A percentile compares a stretch with the other conserved stretches of the same genome.
Evolutionary conservation across 495 filamentous ascomycete genomes (phyloP).

Genomic region (Aspergillus cavernicola): DNA sequence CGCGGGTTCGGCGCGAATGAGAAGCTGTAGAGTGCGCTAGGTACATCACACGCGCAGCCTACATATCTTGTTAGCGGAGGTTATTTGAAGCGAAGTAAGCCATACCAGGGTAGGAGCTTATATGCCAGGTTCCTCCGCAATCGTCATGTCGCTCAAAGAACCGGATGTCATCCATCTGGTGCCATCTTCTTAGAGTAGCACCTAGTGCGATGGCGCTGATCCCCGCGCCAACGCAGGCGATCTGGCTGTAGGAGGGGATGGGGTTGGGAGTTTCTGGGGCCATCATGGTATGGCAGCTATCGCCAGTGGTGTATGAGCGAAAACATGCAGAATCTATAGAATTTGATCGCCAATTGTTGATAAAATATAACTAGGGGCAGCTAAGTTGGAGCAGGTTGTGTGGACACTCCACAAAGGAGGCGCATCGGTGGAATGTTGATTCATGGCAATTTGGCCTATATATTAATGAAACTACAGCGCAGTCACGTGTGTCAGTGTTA

Average conservation of each 20-base stretch:
- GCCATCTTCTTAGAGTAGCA: slow-evolving; percentile 28
- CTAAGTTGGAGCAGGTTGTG: too few species aligned
- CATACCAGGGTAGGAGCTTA: slow-evolving; percentile 28
- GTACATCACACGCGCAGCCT: slow-evolving; percentile 28
- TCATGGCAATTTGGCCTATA: too few species aligned
- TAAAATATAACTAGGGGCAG: too few species aligned
- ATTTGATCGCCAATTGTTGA: too few species aligned
- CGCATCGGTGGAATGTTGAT: too few species aligned
- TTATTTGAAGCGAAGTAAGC: neutral
- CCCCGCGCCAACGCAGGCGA: slow-evolving; percentile 26
- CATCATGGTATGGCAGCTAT: too few species aligned
- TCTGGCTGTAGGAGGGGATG: slow-evolving; percentile 21
- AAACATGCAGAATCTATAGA: too few species aligned
- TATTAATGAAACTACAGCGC: too few species aligned
- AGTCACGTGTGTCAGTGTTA: too few species aligned
- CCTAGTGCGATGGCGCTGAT: slow-evolving; percentile 24
- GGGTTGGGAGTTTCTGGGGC: too few species aligned
- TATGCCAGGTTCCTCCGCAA: slow-evolving; percentile 29
- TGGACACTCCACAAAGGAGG: too few species aligned
- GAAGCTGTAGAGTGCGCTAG: slow-evolving; percentile 43
- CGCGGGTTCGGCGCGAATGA: slow-evolving; percentile 45
- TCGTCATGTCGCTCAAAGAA: slow-evolving; percentile 26
- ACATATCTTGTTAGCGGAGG: neutral
- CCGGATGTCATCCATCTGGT: slow-evolving; percentile 24
- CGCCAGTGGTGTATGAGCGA: too few species aligned